These are phyloP conservation scores for Aspergillus jensenii DNA, from an alignment of 2,329 filamentous ascomycete species.

Conservation along the genomic window DNA sequence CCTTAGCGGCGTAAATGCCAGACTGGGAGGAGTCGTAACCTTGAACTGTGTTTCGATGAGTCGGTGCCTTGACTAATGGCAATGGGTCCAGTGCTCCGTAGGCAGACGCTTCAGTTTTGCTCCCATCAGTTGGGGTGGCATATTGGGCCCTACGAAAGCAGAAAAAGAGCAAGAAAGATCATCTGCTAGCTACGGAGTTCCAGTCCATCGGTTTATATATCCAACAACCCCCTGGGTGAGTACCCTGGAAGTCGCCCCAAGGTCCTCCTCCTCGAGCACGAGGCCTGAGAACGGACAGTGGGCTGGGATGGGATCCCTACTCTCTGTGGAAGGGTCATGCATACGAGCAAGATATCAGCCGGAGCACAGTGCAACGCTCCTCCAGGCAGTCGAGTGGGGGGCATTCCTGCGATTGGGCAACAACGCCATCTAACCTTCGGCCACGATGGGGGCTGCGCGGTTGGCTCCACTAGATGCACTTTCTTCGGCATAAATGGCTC, in stretches of 20 bases:
- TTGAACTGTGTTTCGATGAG: neutral
- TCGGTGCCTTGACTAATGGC: slow-evolving; percentile 2
- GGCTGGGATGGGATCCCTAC: neutral
- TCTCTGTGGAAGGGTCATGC: neutral
- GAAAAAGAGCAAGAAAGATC: neutral
- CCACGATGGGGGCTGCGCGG: neutral
- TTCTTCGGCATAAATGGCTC: neutral
- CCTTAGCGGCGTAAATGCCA: neutral
- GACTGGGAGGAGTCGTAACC: neutral
- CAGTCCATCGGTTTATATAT: slow-evolving; percentile 3
- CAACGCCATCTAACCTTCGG: neutral
- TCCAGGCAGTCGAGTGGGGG: neutral
- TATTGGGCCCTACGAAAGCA: neutral
- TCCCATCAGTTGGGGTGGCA: neutral
- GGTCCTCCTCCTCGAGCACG: neutral
- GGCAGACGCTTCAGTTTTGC: neutral
- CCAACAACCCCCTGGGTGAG: neutral
- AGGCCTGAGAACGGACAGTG: neutral
- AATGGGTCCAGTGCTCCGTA: neutral
- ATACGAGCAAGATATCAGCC: neutral
- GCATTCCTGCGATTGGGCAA: neutral
- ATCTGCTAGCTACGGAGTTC: neutral
- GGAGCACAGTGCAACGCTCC: neutral
- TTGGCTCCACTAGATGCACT: neutral
- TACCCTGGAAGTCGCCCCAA: slow-evolving; percentile 7